phyloP scores from a whole-genome alignment of 345 rosid genomes.

The Aegle marmelos region DNA sequence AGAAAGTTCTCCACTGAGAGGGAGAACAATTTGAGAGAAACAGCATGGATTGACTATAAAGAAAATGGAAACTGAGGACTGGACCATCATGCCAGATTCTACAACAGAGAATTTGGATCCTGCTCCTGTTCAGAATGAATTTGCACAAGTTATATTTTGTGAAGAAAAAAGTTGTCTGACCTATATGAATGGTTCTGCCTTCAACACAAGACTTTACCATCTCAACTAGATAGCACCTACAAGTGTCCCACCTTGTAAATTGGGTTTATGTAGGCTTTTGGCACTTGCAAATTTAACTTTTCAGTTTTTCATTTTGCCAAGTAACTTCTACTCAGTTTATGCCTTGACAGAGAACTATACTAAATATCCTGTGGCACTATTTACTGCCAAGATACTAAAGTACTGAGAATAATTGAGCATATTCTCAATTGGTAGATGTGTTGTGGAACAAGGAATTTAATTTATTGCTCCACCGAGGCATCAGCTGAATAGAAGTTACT shows the following conservation, averaged over 20 bases:
- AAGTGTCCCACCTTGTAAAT: constrained; percentile 60
- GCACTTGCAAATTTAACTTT: background rate
- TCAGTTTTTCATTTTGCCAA: background rate
- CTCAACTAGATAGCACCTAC: too few relatives aligned
- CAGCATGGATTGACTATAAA: constrained; percentile 77
- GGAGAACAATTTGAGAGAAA: constrained; percentile 74
- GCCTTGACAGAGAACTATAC: background rate
- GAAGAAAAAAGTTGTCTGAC: constrained; percentile 83
- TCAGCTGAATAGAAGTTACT: background rate
- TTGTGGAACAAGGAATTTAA: too few relatives aligned
- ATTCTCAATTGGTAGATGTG: too few relatives aligned
- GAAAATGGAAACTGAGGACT: constrained; percentile 91
- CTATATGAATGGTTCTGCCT: too few relatives aligned
- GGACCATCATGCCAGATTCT: constrained; percentile 73
- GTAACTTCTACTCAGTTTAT: background rate
- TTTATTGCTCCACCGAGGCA: background rate
- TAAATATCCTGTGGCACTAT: too few relatives aligned
- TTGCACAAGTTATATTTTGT: constrained; percentile 86
- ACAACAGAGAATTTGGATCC: constrained; percentile 76
- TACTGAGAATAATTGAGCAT: too few relatives aligned
- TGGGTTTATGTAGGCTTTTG: constrained; percentile 24
- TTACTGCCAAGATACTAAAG: too few relatives aligned
- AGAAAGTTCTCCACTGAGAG: constrained; percentile 67
- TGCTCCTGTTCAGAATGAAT: constrained; percentile 84
- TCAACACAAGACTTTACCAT: too few relatives aligned